phyloP scores from a whole-genome alignment of 2,329 filamentous ascomycete species.

The Tolypocladium paradoxum region DNA sequence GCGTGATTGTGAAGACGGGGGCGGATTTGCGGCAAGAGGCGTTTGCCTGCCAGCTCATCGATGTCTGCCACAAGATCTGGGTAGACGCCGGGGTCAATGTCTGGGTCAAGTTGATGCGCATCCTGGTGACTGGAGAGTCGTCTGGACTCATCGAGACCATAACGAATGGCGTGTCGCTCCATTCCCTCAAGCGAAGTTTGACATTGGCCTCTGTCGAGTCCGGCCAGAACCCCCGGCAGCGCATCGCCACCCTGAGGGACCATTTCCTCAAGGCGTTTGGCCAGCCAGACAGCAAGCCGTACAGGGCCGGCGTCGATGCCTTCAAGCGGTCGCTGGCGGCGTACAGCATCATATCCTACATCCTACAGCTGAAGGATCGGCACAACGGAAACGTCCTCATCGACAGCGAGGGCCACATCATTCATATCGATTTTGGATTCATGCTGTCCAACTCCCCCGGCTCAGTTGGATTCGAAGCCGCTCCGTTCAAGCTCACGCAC shows the following conservation, averaged over 20 bases:
- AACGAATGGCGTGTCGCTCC: slow-evolving; percentile 77
- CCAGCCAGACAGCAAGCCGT: slow-evolving; percentile 54
- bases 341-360: slow-evolving; percentile 76
- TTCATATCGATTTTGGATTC: slow-evolving; percentile 85
- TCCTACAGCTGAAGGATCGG: slow-evolving; percentile 74
- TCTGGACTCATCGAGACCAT: slow-evolving; percentile 82
- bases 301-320: slow-evolving; percentile 61
- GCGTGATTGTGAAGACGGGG: slow-evolving; percentile 80
- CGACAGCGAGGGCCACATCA: slow-evolving; percentile 75
- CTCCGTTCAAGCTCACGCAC: slow-evolving; percentile 76
- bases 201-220: slow-evolving; percentile 65
- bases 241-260: slow-evolving; percentile 71
- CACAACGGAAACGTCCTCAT: slow-evolving; percentile 83
- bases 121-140: slow-evolving; percentile 74
- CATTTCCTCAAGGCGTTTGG: slow-evolving; percentile 77
- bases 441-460: slow-evolving; percentile 83
- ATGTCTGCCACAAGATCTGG: slow-evolving; percentile 75
- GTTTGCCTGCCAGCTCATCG: slow-evolving; percentile 76
- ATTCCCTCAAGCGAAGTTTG: slow-evolving; percentile 72
- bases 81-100: slow-evolving; percentile 62
- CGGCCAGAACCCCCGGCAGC: slow-evolving; percentile 60
- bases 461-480: slow-evolving; percentile 75
- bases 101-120: slow-evolving; percentile 86
- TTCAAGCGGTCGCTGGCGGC: slow-evolving; percentile 76
- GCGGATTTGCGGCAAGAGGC: slow-evolving; percentile 76